Evolutionary conservation across 192 early-diverging fungal species (phyloP).

Genomic region (Irineochytrium annulatum): DNA sequence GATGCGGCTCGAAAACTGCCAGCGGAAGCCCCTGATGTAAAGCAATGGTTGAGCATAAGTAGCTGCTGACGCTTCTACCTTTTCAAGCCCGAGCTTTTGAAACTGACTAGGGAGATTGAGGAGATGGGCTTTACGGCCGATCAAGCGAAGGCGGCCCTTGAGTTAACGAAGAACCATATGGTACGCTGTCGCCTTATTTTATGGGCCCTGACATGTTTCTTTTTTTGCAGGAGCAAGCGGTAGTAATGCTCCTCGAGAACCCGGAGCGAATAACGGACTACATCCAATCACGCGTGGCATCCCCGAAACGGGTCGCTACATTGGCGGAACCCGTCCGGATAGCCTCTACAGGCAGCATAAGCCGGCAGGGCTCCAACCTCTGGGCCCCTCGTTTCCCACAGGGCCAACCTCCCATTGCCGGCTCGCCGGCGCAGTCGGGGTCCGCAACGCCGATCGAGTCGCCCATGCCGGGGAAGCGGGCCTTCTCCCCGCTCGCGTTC

Average conservation of each 20-base stretch:
- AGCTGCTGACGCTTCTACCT: not conserved
- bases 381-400: slow-evolving; percentile 2
- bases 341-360: no score
- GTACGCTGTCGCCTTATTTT: slow-evolving; percentile 26
- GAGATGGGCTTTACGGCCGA: slow-evolving; percentile 68
- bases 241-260: slow-evolving; percentile 56
- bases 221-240: slow-evolving; percentile 49
- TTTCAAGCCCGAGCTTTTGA: slow-evolving; percentile 18
- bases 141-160: slow-evolving; percentile 57
- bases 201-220: not conserved
- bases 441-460: slow-evolving; percentile 1
- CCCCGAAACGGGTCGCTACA: no score
- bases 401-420: not conserved
- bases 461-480: not conserved
- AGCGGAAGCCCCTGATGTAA: slow-evolving; percentile 23
- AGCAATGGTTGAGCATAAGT: not conserved
- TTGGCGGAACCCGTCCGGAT: no score
- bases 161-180: slow-evolving; percentile 49
- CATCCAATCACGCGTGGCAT: slow-evolving; percentile 36
- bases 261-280: slow-evolving; percentile 48
- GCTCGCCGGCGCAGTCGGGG: not conserved
- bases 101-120: slow-evolving; percentile 43
- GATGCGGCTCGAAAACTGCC: not conserved
- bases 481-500: slow-evolving; percentile 18
- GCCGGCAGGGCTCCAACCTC: no score